Base-by-base conservation (phyloP, 306 rosid species). In the Inga oerstediana region DNA sequence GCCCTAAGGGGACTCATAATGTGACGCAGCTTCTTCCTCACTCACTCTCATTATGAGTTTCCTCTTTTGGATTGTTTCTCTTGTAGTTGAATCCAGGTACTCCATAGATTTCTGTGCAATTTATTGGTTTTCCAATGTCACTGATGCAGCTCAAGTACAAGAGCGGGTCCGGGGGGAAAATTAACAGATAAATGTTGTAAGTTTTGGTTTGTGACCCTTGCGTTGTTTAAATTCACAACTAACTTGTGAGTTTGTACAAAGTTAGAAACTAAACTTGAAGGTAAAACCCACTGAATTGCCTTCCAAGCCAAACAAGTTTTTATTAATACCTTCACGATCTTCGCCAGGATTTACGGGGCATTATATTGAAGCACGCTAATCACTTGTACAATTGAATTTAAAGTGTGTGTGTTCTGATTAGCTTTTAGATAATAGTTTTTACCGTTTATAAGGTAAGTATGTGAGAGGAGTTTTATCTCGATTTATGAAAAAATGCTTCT, bases 191-290 rank as follows among this genome's bases (percentile, higher is more conserved):
- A 20, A 11, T 54, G 62, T 52, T 52, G 16, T 52, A 0, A 37
- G 27, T 37, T 69, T 22, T 39, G 49, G 41, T 69, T 9, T 68
- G 74, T 52, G 17, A 58, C 27, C 75, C 74, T 79, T 48, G 24
- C 49, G 85, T 78, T 61, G 41, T 75, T 84, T 27, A 65, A 39
- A 71, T 77, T 81, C 48, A 62, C 71, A 35, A 24, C 67, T 54
- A 77, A 74, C 43, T 58, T 82, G 8, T 45, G 74, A 70, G 51
- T 41, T 70, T 70, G 34, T 70, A 10, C 2, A 10, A 69, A 20
- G 74, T 41, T 39, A 19, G 30, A 41, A 41, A 41, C 16, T 13
- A 15, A 41, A 20, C 16, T n/a, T 19, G 1, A 68, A 68, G 73
- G 30, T 68, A 35, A 39, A 45, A 4, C 51, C 52, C 10, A 8